Base-by-base conservation (phyloP, 2,329 filamentous ascomycete genomes). In the Diatrype stigma region DNA sequence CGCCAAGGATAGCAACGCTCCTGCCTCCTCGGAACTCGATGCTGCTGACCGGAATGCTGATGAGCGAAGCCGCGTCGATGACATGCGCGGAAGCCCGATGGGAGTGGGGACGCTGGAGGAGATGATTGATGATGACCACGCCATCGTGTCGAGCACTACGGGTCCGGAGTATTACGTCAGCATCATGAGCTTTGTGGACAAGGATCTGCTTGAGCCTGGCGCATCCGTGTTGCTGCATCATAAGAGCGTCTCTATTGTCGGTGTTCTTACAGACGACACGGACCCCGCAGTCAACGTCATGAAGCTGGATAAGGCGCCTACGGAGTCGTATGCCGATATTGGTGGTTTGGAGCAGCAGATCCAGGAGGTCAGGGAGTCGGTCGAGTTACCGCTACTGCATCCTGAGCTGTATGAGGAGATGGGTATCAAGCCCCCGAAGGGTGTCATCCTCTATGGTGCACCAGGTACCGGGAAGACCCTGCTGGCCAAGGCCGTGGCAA, bases 151-250 rank as follows among this genome's bases (percentile, higher is more conserved):
- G 17, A 96, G 91, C 70, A 95, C 94, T 1, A 97, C 94, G 6
- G 94, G 94, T 0, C 94, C 94, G 1, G 94, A 99, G 71, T 99
- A 96, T 80, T 99, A 97, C 70, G 94, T 99, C 60, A 96, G 92
- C 62, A 99, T 99, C 81, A 97, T 97, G 94, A 96, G 93, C 50
- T 99, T 99, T 65, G 94, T 99, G 59, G 94, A 99, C 79, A 99
- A 99, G 74, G 94, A 99, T 66, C 83, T 99, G 3, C 81, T 99
- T 42, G 94, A 99, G 73, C 94, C 94, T 1, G 95, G 95, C 54
- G 91, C 94, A 17, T 96, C 91, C 63, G 94, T 99, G 46, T 77
- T 99, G 46, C 78, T 99, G 52, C 94, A 99, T 67, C 94, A 99
- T 73, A 99, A 99, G 77, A 95, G 89, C 48, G 93, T 97, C 47